Percentiles rank a stretch among this genome's conserved stretches.
phyloP scores from a whole-genome alignment of 305 asterid species.

The Fraxinus baroniana region DNA sequence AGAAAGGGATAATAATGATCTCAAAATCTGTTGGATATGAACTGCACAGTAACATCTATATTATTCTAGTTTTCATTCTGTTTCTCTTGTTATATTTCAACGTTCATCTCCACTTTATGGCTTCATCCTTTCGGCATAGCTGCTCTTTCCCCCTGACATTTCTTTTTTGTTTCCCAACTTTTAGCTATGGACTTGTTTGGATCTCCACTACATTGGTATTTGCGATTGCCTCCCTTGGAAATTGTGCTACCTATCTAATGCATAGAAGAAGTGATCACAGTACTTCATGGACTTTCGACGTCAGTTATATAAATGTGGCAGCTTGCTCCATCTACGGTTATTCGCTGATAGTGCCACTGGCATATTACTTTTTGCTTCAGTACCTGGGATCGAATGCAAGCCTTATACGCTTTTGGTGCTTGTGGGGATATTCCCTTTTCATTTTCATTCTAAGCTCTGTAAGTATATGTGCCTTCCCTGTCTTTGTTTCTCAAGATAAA shows the following conservation, averaged over 20 bases:
- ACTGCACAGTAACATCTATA: background rate
- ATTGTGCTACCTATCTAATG: conserved; percentile 80
- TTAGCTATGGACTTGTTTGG: conserved; percentile 91
- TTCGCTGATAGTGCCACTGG: conserved; percentile 79
- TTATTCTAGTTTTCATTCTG: background rate
- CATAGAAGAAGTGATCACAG: conserved; percentile 45
- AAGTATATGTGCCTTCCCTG: conserved; percentile 37
- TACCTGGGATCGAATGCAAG: conserved; percentile 77
- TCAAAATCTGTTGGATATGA: background rate
- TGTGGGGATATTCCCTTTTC: conserved; percentile 98
- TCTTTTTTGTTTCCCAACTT: background rate
- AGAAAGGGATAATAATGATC: background rate
- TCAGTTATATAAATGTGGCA: conserved; percentile 72
- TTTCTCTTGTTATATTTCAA: background rate
- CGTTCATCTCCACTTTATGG: conserved; percentile 9
- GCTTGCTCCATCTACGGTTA: conserved; percentile 77
- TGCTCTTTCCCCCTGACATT: conserved; percentile 6
- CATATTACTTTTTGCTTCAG: conserved; percentile 80
- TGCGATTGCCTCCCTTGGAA: conserved; percentile 73
- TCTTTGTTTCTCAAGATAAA: background rate
- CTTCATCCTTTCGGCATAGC: conserved; percentile 1
- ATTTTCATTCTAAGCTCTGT: conserved; percentile 73
- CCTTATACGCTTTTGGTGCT: conserved; percentile 90
- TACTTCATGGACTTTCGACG: conserved; percentile 70
- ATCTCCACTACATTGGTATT: conserved; percentile 89